phyloP scores from a whole-genome alignment of 2,329 filamentous ascomycete species.

The Apiospora kogelbergensis region DNA sequence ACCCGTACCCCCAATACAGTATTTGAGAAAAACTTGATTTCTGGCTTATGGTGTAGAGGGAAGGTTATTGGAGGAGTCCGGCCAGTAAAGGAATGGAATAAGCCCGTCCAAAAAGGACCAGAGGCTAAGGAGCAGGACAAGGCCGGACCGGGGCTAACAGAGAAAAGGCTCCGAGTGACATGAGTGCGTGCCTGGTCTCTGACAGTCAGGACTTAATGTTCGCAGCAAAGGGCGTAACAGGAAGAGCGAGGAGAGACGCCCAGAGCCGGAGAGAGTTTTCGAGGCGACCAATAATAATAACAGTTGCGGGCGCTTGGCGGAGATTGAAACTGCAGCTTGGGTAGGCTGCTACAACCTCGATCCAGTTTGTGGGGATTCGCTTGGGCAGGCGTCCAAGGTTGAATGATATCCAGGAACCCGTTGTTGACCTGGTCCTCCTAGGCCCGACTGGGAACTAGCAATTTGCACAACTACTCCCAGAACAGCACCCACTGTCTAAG shows the following conservation, averaged over 20 bases:
- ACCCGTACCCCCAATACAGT: background rate
- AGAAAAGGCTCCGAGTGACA: constrained; percentile 1
- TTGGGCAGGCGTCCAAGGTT: background rate
- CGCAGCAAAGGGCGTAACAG: background rate
- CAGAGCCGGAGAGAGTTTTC: background rate
- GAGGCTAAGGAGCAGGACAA: constrained; percentile 3
- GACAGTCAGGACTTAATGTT: background rate
- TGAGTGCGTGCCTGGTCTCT: background rate
- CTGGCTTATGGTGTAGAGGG: background rate
- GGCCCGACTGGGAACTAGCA: background rate
- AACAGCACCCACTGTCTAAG: too few relatives aligned
- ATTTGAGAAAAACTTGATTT: background rate
- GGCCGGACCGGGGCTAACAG: constrained; percentile 4
- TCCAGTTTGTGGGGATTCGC: constrained; percentile 5
- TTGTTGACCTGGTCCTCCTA: background rate
- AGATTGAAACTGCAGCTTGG: constrained; percentile 3
- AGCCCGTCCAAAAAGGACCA: background rate
- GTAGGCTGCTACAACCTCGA: constrained; percentile 7
- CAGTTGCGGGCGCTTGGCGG: background rate
- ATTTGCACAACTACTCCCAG: background rate
- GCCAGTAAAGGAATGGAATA: background rate
- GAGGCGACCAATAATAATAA: constrained; percentile 4
- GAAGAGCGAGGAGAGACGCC: constrained; percentile 1
- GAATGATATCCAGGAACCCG: constrained; percentile 4
- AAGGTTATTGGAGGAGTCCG: constrained; percentile 5